Conservation (phyloP, 73 alveolate genomes). For the Urostyla sp. region DNA sequence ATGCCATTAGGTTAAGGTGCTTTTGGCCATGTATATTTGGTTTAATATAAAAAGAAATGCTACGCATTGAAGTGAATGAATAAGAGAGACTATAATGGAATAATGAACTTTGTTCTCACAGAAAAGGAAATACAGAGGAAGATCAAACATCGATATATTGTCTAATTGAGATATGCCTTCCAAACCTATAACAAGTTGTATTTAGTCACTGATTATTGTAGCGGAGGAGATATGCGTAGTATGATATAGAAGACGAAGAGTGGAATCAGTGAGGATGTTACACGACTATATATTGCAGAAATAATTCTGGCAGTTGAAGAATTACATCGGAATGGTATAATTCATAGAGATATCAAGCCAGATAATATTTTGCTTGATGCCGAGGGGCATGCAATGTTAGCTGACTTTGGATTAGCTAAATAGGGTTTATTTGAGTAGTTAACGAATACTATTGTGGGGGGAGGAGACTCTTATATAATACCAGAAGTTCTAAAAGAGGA, state of each 20-base stretch:
- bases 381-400: conserved; percentile 95
- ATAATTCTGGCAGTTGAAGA: conserved; percentile 92
- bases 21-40: conserved; percentile 88
- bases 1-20: conserved; percentile 81
- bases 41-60: conserved; percentile 60
- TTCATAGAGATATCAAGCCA: conserved; percentile 94
- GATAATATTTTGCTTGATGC: conserved; percentile 91
- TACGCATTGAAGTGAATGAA: conserved; percentile 88
- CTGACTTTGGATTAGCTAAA: conserved; percentile 95
- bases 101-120: conserved; percentile 28
- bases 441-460: conserved; percentile 89
- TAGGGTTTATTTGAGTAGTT: conserved; percentile 85
- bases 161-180: conserved; percentile 87
- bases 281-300: conserved; percentile 90
- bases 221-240: conserved; percentile 80
- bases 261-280: conserved; percentile 68
- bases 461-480: conserved; percentile 79
- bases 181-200: conserved; percentile 76
- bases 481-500: conserved; percentile 85
- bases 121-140: conserved; percentile 43
- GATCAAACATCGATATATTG: conserved; percentile 75
- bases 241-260: not conserved
- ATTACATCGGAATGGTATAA: conserved; percentile 88
- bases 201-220: conserved; percentile 83
- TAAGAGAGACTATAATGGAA: conserved; percentile 80